Evolutionary conservation across 352 stramenopile species (phyloP), one percentile per base, ranked within the genome.

Genomic region (Globisporangium paroecandrum): DNA sequence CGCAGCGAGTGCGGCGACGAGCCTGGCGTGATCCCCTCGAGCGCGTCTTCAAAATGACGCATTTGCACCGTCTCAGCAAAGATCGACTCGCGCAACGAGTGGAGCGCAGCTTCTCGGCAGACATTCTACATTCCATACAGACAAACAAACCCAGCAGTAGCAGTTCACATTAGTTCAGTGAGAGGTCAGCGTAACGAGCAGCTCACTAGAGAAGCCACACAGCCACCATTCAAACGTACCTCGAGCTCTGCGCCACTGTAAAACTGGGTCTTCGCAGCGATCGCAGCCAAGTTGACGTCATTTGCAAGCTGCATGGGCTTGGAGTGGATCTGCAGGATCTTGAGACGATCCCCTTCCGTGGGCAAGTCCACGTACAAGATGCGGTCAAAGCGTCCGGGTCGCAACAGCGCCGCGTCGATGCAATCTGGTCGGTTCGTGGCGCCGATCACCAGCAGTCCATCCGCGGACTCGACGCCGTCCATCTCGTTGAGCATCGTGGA

Each of bases 401-500:
- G 90, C 66, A 99, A 91, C 22, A 99, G 82, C 41, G 97, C 97
- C n/a, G 93, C 95, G 74, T 99, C 97, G 32, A 99, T 91, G 72
- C 98, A 98, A 73, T 99, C 93, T 1, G 98, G 96, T 60, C 95
- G 90, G 76, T 99, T 99, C 13, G 97, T 99, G 10, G 97, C 97
- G 32, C 95, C 97, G 66, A 99, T 98, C 46, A 99, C 96, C 36
- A 99, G 86, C 5, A 99, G 73, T 4, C 87, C 98, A 68, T 98
- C 96, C 2, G 93, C 83, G 22, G 88, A 91, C 66, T 98, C 95
- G 41, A 99, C 95, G 38, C 96, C 97, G 72, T 99, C 97, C 87
- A 99, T 99, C 74, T 99, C 96, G 55, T 97, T 98, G 18, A 99
- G 79, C 75, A 99, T 90, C 56, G 97, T 98, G 46, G 98, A 98